phyloP scores from a whole-genome alignment of 1,284 basidiomycete genomes.

The Trichosporon sp. region DNA sequence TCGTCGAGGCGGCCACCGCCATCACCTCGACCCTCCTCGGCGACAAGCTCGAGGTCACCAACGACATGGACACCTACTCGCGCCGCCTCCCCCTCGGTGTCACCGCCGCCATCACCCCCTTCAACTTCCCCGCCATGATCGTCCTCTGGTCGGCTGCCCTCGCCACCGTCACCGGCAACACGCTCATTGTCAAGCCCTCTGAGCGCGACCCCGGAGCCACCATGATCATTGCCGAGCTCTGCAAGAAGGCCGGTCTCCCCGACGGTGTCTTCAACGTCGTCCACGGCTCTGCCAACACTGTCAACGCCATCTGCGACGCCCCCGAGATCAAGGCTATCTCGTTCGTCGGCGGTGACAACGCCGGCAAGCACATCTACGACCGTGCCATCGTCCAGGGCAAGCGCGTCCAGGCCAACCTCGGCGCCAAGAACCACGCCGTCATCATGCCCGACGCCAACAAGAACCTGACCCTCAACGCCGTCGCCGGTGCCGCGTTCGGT shows the following conservation, averaged over 20 bases:
- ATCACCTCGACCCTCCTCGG: constrained; percentile 81
- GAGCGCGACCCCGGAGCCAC: constrained; percentile 95
- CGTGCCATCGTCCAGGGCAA: constrained; percentile 63
- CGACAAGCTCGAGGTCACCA: constrained; percentile 89
- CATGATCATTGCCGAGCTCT: constrained; percentile 95
- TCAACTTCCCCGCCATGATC: constrained; percentile 88
- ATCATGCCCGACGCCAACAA: constrained; percentile 96
- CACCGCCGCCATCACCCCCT: constrained; percentile 63
- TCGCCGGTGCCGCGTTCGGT: constrained; percentile 92
- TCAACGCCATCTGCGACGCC: constrained; percentile 92
- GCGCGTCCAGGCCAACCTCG: constrained; percentile 85
- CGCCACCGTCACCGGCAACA: constrained; percentile 62
- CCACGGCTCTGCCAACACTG: constrained; percentile 81
- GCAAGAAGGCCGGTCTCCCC: constrained; percentile 68
- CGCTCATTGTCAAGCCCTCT: constrained; percentile 89
- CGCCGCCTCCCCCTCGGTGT: constrained; percentile 58
- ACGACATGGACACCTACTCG: constrained; percentile 87
- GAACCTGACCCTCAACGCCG: constrained; percentile 87
- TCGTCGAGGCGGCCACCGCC: constrained; percentile 82
- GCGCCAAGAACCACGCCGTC: constrained; percentile 94
- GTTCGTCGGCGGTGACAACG: constrained; percentile 93
- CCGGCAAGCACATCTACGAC: constrained; percentile 91
- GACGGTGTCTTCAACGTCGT: constrained; percentile 80
- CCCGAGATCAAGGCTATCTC: constrained; percentile 88
- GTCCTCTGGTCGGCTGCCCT: constrained; percentile 90